Evolutionary conservation across 768 basidiomycete genomes (phyloP), one percentile per base, ranked within the genome.

Genomic region (Saitozyma podzolica): DNA sequence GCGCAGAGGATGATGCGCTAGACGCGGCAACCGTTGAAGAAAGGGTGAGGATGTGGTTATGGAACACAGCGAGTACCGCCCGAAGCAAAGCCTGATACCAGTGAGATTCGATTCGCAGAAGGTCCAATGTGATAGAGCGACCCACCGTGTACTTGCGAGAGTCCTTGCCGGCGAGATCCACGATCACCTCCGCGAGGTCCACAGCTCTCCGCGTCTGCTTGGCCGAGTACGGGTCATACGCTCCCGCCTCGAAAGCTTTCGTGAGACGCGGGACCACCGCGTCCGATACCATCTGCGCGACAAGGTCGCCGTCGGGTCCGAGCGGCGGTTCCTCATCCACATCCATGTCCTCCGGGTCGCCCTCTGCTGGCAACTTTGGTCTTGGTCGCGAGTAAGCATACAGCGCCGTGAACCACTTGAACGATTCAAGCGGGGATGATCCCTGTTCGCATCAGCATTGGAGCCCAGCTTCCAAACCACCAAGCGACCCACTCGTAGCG

Each of bases 261-360:
- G 84, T 85, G 9, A 96, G 72, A 53, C 87, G 83, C 9, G 93
- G 91, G 43, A 89, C 85, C 49, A 94, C 82, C 0, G 87, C 86
- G 0, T 89, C 90, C n/a, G 89, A 87, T 16, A 94, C 84, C 87
- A 94, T 92, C 0, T 89, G 87, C 11, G 90, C 86, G 41, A 92
- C 89, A 20, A 96, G 82, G 72, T 96, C 92, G 9, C 90, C 92
- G 63, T 92, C 91, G 0, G 89, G 86, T 1, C 90, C 89, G 19
- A 90, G 78, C 57, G 87, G 86, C 19, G 84, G 78, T 63, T 85
- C 86, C 58, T 84, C 85, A 13, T 80, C 82, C 6, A 74, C 62
- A 17, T 76, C 68, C 70, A 75, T 75, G 14, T 80, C 75, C 10
- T 74, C 73, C 1, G 67, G 70, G 20, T 72, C 73, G 77, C 78